Conservation (phyloP, 164 flowering plant species). For the Taxillus chinensis region DNA sequence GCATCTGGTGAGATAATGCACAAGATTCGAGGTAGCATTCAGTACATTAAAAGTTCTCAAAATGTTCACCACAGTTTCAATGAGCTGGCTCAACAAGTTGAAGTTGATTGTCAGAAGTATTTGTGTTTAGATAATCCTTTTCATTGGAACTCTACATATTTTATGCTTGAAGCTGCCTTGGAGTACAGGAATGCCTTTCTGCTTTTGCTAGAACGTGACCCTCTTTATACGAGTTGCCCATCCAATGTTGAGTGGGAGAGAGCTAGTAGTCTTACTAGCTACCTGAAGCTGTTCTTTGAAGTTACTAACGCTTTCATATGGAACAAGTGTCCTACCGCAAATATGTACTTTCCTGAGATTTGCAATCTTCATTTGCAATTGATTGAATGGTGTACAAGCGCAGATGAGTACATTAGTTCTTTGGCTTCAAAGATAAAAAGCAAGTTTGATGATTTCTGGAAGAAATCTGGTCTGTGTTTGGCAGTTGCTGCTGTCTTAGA, state of each 20-base stretch:
- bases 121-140: conserved; percentile 21
- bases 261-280: conserved; percentile 11
- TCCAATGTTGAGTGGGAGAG: conserved; percentile 36
- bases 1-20: conserved; percentile 12
- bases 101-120: conserved; percentile 15
- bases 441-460: conserved; percentile 42
- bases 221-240: conserved; percentile 13
- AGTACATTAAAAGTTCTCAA: conserved; percentile 25
- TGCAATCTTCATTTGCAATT: conserved; percentile 27
- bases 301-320: conserved; percentile 20
- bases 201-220: conserved; percentile 22
- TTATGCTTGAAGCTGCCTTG: conserved; percentile 32
- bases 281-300: conserved; percentile 30
- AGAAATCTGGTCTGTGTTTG: conserved; percentile 21
- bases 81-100: conserved; percentile 18
- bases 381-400: conserved; percentile 28
- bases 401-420: conserved; percentile 21
- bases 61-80: conserved; percentile 17
- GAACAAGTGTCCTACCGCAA: conserved; percentile 28
- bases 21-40: conserved; percentile 30
- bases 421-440: conserved; percentile 28
- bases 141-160: conserved; percentile 35
- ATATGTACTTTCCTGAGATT: conserved; percentile 30
- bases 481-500: conserved; percentile 37
- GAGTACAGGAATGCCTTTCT: conserved; percentile 24